Evolutionary conservation across 2,329 filamentous ascomycete species (phyloP), one percentile per base, ranked within the genome.

Genomic region (Epichloe gansuensis): DNA sequence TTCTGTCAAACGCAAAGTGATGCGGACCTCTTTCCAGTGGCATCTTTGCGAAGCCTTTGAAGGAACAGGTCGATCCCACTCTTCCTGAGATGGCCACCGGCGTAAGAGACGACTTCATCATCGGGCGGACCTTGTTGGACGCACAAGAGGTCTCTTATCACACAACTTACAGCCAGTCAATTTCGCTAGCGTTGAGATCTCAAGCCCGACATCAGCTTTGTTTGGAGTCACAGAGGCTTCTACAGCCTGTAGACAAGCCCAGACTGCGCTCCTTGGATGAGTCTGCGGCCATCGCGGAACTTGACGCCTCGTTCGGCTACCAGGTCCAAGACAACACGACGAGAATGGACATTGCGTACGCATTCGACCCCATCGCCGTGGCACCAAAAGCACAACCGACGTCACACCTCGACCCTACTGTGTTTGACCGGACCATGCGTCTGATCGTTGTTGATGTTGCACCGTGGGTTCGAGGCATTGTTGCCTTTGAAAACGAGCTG

Each of bases 381-480:
- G 69, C 74, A 0, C 75, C 77, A 34, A 77, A 75, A 56, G 61
- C 65, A 2, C 56, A 62, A 52, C 47, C 58, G 17, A 60, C 60
- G 15, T 58, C 62, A 7, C 72, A 72, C 44, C 73, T 89, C 1
- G 79, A 82, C 37, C 75, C 85, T 0, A 91, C 88, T 0, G 81
- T 85, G 0, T 89, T 95, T 58, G 89, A 95, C 60, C 81, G 86
- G 44, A 81, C 82, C 0, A 71, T 86, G 60, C 65, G 68, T 0
- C 72, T 83, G 21, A 80, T 95, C 35, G 76, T 80, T 0, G 71
- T 84, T 12, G 93, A 98, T 57, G 74, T 97, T 2, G 91, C 90
- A 0, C 93, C 94, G 0, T 97, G 88, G 65, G 80, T 97, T n/a
- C 86, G 94, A 11, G 76, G 78, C 39, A 97, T 98, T 55, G 82